These are phyloP conservation scores for Tulasnella calospora DNA, from an alignment of 768 basidiomycete genomes.

Conservation along the genomic window DNA sequence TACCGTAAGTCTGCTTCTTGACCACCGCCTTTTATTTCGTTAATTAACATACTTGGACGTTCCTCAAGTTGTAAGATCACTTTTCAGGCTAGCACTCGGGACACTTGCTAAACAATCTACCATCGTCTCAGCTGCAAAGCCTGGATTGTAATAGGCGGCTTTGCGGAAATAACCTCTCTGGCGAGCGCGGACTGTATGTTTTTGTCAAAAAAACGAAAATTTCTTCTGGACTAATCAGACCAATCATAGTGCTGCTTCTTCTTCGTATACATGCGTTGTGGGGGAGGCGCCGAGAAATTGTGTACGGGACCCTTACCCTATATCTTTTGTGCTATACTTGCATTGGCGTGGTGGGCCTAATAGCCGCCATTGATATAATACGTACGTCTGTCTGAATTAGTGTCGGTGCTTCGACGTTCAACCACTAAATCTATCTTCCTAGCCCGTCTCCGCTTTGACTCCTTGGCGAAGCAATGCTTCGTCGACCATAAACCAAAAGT, in stretches of 20 bases:
- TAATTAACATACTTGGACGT: neutral
- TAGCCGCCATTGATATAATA: neutral
- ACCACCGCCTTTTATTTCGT: neutral
- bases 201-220: neutral
- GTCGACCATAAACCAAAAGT: neutral
- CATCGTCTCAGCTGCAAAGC: neutral
- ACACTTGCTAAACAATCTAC: neutral
- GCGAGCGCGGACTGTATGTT: neutral
- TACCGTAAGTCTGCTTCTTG: neutral
- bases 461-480: neutral
- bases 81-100: neutral
- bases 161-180: neutral
- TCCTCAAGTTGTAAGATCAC: neutral
- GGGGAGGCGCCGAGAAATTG: neutral
- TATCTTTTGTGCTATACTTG: conserved; percentile 5
- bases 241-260: neutral
- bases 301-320: neutral
- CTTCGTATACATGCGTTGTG: conserved; percentile 7
- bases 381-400: neutral
- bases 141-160: neutral
- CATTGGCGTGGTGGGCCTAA: neutral
- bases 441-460: neutral
- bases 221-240: neutral
- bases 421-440: neutral
- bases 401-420: neutral